phyloP scores from a whole-genome alignment of 495 filamentous ascomycete species.

The Hypoxylon perforatum region DNA sequence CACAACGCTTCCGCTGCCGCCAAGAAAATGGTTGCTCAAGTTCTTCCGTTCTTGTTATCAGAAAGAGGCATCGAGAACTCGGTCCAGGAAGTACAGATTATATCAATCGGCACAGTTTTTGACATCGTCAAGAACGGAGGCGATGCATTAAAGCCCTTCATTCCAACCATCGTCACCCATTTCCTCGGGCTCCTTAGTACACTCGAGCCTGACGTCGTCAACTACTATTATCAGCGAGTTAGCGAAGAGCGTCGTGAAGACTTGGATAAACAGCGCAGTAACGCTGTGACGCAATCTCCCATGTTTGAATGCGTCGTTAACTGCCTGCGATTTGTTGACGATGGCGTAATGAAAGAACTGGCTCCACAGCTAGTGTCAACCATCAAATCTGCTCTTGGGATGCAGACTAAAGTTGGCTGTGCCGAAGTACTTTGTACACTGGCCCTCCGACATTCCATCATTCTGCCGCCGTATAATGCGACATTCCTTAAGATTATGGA shows the following conservation, averaged over 20 bases:
- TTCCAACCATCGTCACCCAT: slow-evolving; percentile 82
- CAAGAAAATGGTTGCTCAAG: slow-evolving; percentile 79
- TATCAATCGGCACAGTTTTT: slow-evolving; percentile 79
- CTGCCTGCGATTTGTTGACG: slow-evolving; percentile 87
- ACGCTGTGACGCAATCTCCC: slow-evolving; percentile 83
- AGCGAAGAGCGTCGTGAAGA: slow-evolving; percentile 85
- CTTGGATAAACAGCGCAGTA: slow-evolving; percentile 85
- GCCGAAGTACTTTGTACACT: slow-evolving; percentile 87
- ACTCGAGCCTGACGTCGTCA: slow-evolving; percentile 85
- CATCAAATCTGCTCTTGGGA: slow-evolving; percentile 85
- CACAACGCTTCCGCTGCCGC: slow-evolving; percentile 77
- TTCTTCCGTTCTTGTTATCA: slow-evolving; percentile 92
- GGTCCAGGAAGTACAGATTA: slow-evolving; percentile 83
- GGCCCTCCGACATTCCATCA: slow-evolving; percentile 76
- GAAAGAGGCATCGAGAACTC: slow-evolving; percentile 86
- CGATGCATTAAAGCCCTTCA: slow-evolving; percentile 77
- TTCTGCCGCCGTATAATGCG: slow-evolving; percentile 82
- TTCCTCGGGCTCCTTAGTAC: slow-evolving; percentile 84
- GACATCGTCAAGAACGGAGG: slow-evolving; percentile 89
- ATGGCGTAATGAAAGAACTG: slow-evolving; percentile 76
- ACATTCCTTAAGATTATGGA: slow-evolving; percentile 79
- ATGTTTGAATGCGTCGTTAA: slow-evolving; percentile 94
- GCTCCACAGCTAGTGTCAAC: slow-evolving; percentile 75
- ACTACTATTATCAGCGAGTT: slow-evolving; percentile 91
- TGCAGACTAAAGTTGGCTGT: slow-evolving; percentile 93